Evolutionary conservation across 352 stramenopile genomes (phyloP).

Genomic region (Pelagophyceae sp.): DNA sequence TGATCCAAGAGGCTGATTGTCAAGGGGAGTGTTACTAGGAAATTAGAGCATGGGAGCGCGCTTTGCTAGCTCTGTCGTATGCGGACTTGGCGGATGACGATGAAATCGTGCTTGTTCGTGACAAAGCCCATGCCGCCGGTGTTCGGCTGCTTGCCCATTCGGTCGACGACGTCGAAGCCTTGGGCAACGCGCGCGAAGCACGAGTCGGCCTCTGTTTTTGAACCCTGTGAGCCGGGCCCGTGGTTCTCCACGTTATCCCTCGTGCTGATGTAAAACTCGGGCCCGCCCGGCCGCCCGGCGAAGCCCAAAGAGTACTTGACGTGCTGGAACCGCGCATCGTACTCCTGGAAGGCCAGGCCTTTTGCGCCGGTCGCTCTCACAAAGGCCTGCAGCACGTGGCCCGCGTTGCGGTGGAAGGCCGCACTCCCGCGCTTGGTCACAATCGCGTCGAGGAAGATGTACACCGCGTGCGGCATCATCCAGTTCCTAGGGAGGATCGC

Average conservation of each 20-base stretch:
- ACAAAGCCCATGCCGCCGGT: conserved; percentile 6
- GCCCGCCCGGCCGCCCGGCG: conserved; percentile 48
- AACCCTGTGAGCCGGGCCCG: conserved; percentile 49
- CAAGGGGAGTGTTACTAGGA: too few species aligned
- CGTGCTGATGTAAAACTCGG: conserved; percentile 59
- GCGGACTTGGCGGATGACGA: too few species aligned
- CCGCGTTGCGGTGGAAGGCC: conserved; percentile 28
- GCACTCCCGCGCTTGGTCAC: neutral
- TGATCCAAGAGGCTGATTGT: too few species aligned
- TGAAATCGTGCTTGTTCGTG: conserved; percentile 6
- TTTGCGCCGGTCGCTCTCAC: neutral
- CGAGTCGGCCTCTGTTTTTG: conserved; percentile 52
- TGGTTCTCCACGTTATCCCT: conserved; percentile 50
- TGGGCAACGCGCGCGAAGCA: conserved; percentile 52
- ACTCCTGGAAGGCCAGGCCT: conserved; percentile 54
- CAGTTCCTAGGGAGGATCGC: too few species aligned
- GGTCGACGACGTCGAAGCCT: conserved; percentile 24
- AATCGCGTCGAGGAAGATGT: conserved; percentile 24
- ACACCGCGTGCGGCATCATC: conserved; percentile 20
- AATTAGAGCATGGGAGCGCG: too few species aligned
- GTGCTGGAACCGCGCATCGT: conserved; percentile 48
- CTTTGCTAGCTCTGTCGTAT: too few species aligned
- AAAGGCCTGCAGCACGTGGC: conserved; percentile 26
- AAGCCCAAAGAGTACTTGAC: conserved; percentile 51
- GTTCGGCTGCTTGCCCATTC: conserved; percentile 17